Percentiles rank a stretch among this genome's conserved stretches.
phyloP scores from a whole-genome alignment of 768 basidiomycete species.

The Daedaleopsis nitida region DNA sequence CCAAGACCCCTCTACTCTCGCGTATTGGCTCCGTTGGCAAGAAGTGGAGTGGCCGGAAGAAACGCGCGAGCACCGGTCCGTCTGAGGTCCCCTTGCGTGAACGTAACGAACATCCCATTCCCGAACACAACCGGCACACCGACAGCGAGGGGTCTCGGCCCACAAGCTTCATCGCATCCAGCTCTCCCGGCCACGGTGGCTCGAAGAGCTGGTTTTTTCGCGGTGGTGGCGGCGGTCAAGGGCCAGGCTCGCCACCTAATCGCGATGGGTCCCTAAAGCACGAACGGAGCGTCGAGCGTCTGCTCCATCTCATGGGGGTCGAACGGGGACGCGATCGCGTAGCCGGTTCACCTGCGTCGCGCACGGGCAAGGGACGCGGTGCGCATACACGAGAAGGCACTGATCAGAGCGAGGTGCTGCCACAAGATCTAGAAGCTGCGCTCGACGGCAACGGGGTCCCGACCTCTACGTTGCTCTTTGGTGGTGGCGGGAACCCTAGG shows the following conservation, averaged over 20 bases:
- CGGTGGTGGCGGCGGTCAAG: slow-evolving; percentile 43
- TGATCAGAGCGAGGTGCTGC: slow-evolving; percentile 32
- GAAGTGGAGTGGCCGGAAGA: slow-evolving; percentile 51
- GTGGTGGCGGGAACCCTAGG: slow-evolving; percentile 26
- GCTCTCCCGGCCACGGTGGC: slow-evolving; percentile 29
- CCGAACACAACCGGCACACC: slow-evolving; percentile 12
- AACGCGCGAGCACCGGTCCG: slow-evolving; percentile 47
- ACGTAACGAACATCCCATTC: slow-evolving; percentile 2
- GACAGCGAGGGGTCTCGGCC: slow-evolving; percentile 19
- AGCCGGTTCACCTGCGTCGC: slow-evolving; percentile 26
- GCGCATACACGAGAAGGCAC: slow-evolving; percentile 16
- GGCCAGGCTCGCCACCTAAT: slow-evolving; percentile 45
- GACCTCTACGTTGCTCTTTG: slow-evolving; percentile 20
- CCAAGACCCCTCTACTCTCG: slow-evolving; percentile 48
- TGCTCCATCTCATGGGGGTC: slow-evolving; percentile 29
- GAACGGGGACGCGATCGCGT: slow-evolving; percentile 17
- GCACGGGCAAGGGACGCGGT: slow-evolving; percentile 17
- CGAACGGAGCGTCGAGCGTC: slow-evolving; percentile 34
- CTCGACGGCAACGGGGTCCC: slow-evolving; percentile 15
- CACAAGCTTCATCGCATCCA: slow-evolving; percentile 20
- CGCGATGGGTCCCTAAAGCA: slow-evolving; percentile 30
- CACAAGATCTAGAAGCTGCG: slow-evolving; percentile 22
- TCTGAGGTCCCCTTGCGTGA: slow-evolving; percentile 36
- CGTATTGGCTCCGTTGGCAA: slow-evolving; percentile 60
- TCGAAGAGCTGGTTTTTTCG: slow-evolving; percentile 54